Percentiles rank a stretch among this genome's conserved stretches.
phyloP scores from a whole-genome alignment of 768 basidiomycete species.

The Leccinum barrowsii region DNA sequence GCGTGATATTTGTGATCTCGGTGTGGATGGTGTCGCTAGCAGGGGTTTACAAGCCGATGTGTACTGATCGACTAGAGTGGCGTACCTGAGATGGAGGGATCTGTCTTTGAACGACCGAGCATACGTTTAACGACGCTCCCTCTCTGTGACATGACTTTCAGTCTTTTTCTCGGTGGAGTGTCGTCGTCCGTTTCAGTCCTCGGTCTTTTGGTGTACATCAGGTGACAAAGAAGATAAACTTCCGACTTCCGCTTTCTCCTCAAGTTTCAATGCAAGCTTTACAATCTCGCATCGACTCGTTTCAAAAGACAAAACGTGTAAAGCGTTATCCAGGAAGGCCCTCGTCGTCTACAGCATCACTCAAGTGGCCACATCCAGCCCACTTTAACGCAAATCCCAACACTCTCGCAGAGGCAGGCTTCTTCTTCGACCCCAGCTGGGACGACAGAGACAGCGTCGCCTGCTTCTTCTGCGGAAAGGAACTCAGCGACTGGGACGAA shows the following conservation, averaged over 20 bases:
- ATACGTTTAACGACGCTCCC: constrained; percentile 59
- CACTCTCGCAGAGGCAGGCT: constrained; percentile 83
- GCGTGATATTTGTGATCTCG: constrained; percentile 9
- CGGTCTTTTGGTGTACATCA: constrained; percentile 27
- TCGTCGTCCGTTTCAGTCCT: constrained; percentile 4
- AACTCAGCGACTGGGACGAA: constrained; percentile 80
- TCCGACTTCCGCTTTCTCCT: too few relatives aligned
- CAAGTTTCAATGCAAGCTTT: constrained; percentile 46
- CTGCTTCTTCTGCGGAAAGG: constrained; percentile 83
- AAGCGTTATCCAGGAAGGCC: constrained; percentile 48
- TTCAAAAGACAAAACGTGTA: constrained; percentile 57
- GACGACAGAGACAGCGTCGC: constrained; percentile 71
- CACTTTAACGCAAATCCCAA: constrained; percentile 66
- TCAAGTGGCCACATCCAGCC: constrained; percentile 76
- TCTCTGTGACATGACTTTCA: constrained; percentile 29
- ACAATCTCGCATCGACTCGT: constrained; percentile 63
- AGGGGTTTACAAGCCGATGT: background rate
- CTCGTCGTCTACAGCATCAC: constrained; percentile 41
- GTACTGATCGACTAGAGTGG: background rate
- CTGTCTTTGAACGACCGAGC: constrained; percentile 67
- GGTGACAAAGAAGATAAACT: background rate
- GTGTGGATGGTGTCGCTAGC: constrained; percentile 3
- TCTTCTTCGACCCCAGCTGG: constrained; percentile 72
- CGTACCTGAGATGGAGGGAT: constrained; percentile 42
- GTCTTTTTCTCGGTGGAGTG: constrained; percentile 22